Evolutionary conservation across 176 grass and related monocot species (phyloP).

Genomic region (Phoenix roebelenii): DNA sequence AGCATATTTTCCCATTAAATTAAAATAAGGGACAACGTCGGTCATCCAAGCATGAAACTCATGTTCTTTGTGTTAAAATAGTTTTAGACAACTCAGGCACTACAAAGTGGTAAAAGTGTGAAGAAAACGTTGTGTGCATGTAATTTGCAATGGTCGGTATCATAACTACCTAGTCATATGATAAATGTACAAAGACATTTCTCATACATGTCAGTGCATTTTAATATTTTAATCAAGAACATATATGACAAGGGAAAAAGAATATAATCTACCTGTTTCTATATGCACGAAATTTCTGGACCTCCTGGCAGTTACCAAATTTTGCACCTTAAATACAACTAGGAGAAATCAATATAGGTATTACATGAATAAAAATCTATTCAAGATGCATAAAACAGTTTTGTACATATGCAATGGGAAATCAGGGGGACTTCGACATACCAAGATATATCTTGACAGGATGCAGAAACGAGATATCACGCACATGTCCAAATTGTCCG

Average conservation of each 20-base stretch:
- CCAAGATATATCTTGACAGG: conserved; percentile 96
- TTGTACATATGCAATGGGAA: background rate
- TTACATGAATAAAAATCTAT: conserved; percentile 13
- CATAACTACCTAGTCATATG: no score
- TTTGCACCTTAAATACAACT: conserved; percentile 62
- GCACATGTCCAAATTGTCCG: conserved; percentile 46
- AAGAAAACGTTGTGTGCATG: no score
- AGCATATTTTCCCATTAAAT: no score
- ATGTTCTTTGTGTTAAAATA: no score
- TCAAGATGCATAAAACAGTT: conserved; percentile 18
- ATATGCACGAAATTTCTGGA: conserved; percentile 74
- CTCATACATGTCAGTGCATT: background rate
- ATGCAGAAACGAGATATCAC: conserved; percentile 87
- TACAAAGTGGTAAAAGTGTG: no score
- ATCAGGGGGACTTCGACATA: conserved; percentile 26
- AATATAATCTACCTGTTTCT: conserved; percentile 65
- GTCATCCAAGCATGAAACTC: no score
- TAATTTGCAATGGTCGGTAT: no score
- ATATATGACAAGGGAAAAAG: background rate
- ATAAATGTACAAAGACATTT: no score
- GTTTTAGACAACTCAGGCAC: no score
- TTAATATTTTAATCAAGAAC: background rate
- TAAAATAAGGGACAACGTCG: no score
- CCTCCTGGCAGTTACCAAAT: conserved; percentile 73
- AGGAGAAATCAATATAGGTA: conserved; percentile 34